phyloP scores from a whole-genome alignment of 2,329 filamentous ascomycete genomes.

The Sarocladiaceae sp. region DNA sequence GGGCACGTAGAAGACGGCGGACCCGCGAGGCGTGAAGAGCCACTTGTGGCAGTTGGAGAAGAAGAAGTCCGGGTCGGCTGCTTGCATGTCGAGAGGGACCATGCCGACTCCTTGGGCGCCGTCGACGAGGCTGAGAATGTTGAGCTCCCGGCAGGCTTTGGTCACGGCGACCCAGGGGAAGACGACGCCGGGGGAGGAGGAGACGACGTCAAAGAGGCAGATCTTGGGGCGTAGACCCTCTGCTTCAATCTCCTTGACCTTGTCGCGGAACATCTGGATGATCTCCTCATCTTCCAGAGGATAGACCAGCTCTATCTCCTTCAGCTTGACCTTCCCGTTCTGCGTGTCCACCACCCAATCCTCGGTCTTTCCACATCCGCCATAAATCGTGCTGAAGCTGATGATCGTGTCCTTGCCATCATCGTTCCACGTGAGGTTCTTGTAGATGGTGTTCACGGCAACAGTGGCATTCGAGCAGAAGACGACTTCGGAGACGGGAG shows the following conservation, averaged over 20 bases:
- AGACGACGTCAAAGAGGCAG: constrained; percentile 70
- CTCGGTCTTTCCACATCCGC: constrained; percentile 67
- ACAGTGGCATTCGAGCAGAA: constrained; percentile 78
- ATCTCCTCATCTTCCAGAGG: constrained; percentile 66
- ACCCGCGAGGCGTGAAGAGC: constrained; percentile 74
- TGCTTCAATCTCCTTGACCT: constrained; percentile 44
- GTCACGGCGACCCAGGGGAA: constrained; percentile 71
- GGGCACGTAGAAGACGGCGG: constrained; percentile 76
- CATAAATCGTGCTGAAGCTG: constrained; percentile 74
- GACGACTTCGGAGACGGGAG: constrained; percentile 59
- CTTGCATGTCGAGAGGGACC: constrained; percentile 60
- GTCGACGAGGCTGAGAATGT: constrained; percentile 70
- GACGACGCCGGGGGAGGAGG: constrained; percentile 68
- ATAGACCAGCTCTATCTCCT: constrained; percentile 56
- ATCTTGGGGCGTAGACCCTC: constrained; percentile 58
- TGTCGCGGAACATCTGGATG: constrained; percentile 50
- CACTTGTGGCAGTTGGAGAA: constrained; percentile 87
- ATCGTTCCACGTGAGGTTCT: constrained; percentile 60
- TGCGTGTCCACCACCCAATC: constrained; percentile 65
- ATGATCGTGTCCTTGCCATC: constrained; percentile 74
- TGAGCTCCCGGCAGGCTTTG: constrained; percentile 56
- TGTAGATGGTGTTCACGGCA: constrained; percentile 72
- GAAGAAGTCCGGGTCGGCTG: constrained; percentile 76
- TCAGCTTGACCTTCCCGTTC: constrained; percentile 32
- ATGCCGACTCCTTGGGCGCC: constrained; percentile 82